phyloP scores from a whole-genome alignment of 495 filamentous ascomycete genomes.

The Letharia columbiana region DNA sequence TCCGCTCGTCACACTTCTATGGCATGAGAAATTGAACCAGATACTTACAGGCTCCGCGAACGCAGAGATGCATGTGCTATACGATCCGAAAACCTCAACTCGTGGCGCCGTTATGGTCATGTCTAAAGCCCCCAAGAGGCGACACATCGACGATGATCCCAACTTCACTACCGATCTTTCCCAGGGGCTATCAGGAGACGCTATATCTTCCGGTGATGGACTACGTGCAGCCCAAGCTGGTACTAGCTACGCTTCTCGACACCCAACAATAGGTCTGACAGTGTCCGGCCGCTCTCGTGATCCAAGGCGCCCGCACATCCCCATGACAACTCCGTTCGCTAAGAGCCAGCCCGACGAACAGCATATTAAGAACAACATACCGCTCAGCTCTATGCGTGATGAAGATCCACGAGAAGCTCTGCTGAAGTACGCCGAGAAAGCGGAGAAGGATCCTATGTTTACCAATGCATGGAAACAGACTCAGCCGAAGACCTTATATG shows the following conservation, averaged over 20 bases:
- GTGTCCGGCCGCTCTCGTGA: conserved; percentile 73
- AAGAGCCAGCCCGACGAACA: conserved; percentile 85
- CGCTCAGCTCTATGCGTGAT: conserved; percentile 88
- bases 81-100: conserved; percentile 71
- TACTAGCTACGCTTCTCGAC: conserved; percentile 52
- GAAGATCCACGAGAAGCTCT: conserved; percentile 93
- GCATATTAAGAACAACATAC: conserved; percentile 79
- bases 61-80: conserved; percentile 79
- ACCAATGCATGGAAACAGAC: conserved; percentile 88
- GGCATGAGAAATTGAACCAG: conserved; percentile 93
- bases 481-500: conserved; percentile 87
- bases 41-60: conserved; percentile 91
- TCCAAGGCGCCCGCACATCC: conserved; percentile 71
- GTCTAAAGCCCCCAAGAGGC: conserved; percentile 85
- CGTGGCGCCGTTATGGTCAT: conserved; percentile 82
- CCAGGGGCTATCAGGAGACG: conserved; percentile 72
- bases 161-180: conserved; percentile 73
- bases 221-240: conserved; percentile 35
- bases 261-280: conserved; percentile 64
- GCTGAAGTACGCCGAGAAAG: conserved; percentile 89
- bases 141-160: conserved; percentile 89
- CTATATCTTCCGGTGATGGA: conserved; percentile 60
- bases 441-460: conserved; percentile 87
- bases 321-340: conserved; percentile 80
- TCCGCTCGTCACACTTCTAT: conserved; percentile 73